Conservation (phyloP, 768 basidiomycete species). For the Nevesoporus exiguus region DNA sequence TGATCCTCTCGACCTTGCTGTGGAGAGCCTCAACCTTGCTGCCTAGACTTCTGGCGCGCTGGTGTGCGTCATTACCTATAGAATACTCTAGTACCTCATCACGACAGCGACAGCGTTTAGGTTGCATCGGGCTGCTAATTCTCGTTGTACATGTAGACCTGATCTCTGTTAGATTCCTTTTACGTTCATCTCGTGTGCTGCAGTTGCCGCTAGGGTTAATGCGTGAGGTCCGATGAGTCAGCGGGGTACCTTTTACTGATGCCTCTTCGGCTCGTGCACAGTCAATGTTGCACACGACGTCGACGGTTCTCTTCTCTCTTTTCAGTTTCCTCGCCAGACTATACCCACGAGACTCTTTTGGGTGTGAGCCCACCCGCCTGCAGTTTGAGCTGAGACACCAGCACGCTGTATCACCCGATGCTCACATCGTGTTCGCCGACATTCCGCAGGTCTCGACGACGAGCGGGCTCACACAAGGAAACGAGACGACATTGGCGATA, state of each 20-base stretch:
- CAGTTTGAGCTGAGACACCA: constrained; percentile 60
- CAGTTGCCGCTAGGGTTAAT: background rate
- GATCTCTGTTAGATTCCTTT: background rate
- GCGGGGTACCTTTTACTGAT: background rate
- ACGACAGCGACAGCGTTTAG: background rate
- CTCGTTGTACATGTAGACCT: background rate
- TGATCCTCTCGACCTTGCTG: constrained; percentile 61
- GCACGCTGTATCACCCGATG: constrained; percentile 49
- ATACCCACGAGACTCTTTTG: constrained; percentile 2
- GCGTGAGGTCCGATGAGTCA: constrained; percentile 20
- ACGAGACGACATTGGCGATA: constrained; percentile 35
- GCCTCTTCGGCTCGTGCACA: background rate
- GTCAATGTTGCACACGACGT: constrained; percentile 39
- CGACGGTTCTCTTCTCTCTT: constrained; percentile 47
- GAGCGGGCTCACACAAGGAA: constrained; percentile 7
- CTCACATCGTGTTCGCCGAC: constrained; percentile 56
- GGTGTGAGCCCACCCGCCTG: constrained; percentile 20
- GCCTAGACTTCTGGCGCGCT: constrained; percentile 11
- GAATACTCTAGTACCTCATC: constrained; percentile 14
- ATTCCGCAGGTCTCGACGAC: constrained; percentile 20
- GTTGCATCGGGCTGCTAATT: background rate
- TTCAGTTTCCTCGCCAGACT: constrained; percentile 22
- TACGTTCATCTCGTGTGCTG: background rate
- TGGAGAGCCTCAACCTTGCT: constrained; percentile 47
- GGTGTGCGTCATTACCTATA: constrained; percentile 1